These are phyloP conservation scores for Diospyros lotus DNA, from an alignment of 148 eudicot genomes.

Conservation along the genomic window DNA sequence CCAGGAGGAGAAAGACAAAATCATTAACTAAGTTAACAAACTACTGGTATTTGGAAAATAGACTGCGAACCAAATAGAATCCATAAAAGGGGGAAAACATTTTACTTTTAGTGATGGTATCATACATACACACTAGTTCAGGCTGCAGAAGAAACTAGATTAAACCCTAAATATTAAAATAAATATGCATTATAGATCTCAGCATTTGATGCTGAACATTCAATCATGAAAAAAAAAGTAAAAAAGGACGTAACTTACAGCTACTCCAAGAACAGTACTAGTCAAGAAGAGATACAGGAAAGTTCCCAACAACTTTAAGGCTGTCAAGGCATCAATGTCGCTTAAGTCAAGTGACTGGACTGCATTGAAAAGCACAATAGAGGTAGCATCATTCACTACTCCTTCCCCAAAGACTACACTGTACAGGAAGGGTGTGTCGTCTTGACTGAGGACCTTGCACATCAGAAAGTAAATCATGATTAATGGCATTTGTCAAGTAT, in stretches of 20 bases:
- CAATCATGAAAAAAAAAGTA: too few species aligned
- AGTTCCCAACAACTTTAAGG: constrained; percentile 64
- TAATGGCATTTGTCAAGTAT: constrained; percentile 6
- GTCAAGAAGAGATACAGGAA: constrained; percentile 68
- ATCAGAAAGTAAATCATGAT: constrained; percentile 11
- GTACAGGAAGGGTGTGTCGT: constrained; percentile 86
- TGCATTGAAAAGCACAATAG: constrained; percentile 91
- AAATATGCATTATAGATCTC: too few species aligned
- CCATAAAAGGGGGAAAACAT: too few species aligned
- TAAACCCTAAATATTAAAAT: too few species aligned
- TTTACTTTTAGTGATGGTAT: too few species aligned
- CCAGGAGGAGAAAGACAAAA: too few species aligned
- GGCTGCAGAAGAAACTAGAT: too few species aligned
- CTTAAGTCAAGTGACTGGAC: constrained; percentile 72
- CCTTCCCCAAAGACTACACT: constrained; percentile 91
- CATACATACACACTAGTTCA: too few species aligned
- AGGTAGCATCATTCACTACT: constrained; percentile 95
- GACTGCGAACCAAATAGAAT: too few species aligned
- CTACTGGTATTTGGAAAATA: too few species aligned
- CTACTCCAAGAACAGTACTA: constrained; percentile 71
- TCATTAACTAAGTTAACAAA: too few species aligned
- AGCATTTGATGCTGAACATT: too few species aligned
- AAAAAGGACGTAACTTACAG: constrained; percentile 35
- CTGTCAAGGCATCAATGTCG: constrained; percentile 34
- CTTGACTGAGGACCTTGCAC: constrained; percentile 81